A percentile compares a stretch with the other conserved stretches of the same genome.
Evolutionary conservation across 306 rosid genomes (phyloP).

Genomic region (Adenanthera pavonina): DNA sequence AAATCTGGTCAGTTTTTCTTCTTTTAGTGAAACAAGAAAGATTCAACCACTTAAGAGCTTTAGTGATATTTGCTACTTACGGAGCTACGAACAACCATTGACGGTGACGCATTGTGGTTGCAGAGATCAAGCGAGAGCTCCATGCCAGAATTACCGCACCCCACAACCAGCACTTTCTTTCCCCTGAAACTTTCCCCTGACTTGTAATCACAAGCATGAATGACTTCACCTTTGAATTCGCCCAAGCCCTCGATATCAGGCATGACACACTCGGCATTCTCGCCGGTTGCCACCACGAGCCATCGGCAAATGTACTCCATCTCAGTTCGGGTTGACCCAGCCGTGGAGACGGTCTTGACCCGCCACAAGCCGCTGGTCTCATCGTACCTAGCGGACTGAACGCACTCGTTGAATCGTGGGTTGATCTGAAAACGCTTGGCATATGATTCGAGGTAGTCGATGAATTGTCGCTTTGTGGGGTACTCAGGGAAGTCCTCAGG

Average conservation of each 20-base stretch:
- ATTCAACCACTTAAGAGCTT: not conserved
- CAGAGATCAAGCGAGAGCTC: constrained; percentile 87
- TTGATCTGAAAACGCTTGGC: constrained; percentile 65
- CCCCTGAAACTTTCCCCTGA: constrained; percentile 78
- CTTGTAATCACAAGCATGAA: constrained; percentile 78
- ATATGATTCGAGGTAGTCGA: constrained; percentile 73
- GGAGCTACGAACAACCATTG: constrained; percentile 82
- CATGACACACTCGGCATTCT: constrained; percentile 79
- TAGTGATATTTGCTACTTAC: constrained; percentile 44
- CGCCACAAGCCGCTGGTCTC: constrained; percentile 82
- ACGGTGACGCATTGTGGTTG: constrained; percentile 79
- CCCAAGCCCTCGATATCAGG: constrained; percentile 74
- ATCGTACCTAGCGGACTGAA: constrained; percentile 76
- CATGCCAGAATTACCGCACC: constrained; percentile 98
- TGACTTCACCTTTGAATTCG: constrained; percentile 66
- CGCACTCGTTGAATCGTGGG: constrained; percentile 78
- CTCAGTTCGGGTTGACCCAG: constrained; percentile 40
- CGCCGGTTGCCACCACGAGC: constrained; percentile 94
- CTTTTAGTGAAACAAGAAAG: not conserved
- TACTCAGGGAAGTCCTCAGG: constrained; percentile 82
- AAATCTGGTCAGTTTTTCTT: constrained; percentile 43
- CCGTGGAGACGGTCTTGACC: constrained; percentile 59
- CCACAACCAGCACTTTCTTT: constrained; percentile 85
- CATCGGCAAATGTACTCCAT: constrained; percentile 87
- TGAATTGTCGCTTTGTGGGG: constrained; percentile 80